Evolutionary conservation across 805 yeast species (phyloP), one percentile per base, ranked within the genome.

Genomic region (Candida suzukii): DNA sequence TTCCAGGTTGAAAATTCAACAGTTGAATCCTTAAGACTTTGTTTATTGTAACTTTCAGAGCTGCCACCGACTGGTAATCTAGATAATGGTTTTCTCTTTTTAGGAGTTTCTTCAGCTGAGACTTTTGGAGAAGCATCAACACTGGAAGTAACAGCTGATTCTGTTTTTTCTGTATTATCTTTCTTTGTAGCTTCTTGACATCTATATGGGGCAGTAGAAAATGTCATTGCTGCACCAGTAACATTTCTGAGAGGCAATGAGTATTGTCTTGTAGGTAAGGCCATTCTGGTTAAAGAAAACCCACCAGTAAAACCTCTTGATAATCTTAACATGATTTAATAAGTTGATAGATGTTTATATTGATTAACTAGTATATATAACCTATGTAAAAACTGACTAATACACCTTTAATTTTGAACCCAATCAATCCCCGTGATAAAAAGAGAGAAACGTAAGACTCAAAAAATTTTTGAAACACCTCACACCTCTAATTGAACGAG

Each of bases 1-100:
- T 84, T 85, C 95, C 97, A 88, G 9, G 88, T 73, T 11, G 91
- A 76, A 63, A 82, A 83, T 53, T 86, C 95, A 42, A 84, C 70
- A 32, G 76, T 67, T 11, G 62, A 60, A 10, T 46, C 49, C 19
- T 52, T 51, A 38, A 64, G 39, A 10, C 53, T 59, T 27, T 54
- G 58, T 14, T 60, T 52, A 2, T 53, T 41, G 42, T 55, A 58
- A 37, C 53, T 55, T 12, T 63, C 61, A 3, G 70, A 60, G 2
- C 70, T 41, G 1, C 80, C 82, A 9, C 95, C 95, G 46, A 88
- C 71, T 12, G 93, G 88, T 27, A 85, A 80, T 57, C 95, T 68
- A 47, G 91, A 83, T 44, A 88, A 65, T 21, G 21, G 36, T 13
- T 95, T 95, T 54, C 86, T 78, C 47, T 69, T 63, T 11, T 46